Evolutionary conservation across 257 asterid species (phyloP), one percentile per base, ranked within the genome.

Genomic region (Ilex asprella): DNA sequence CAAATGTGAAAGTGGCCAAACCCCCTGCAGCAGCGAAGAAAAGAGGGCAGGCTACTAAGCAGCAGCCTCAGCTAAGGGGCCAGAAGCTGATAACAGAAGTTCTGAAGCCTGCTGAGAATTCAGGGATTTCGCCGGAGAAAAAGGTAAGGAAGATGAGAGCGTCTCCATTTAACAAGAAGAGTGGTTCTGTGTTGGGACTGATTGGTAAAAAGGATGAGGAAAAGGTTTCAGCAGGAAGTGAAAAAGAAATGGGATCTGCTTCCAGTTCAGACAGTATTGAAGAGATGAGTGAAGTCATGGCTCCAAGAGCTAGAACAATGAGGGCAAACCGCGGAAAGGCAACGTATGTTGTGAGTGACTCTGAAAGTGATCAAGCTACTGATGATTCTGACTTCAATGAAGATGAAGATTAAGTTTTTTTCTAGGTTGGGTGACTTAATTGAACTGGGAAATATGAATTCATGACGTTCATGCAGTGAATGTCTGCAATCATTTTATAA

Each of bases 121-220:
- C 61, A 50, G 69, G 62, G 30, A 59, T 64, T 59, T 83, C 99
- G 5, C 99, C 96, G 2, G 97, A 85, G 44, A 90, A 73, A 70
- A 93, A 87, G 68, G 92, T 85, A 61, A 87, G 96, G 79, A 81
- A 79, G 67, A 82, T 82, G 92, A 85, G 99, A 66, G 84, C 73
- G 6, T 93, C 99, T 6, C 97, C 97, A 1, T 93, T 87, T 70
- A 86, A 93, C 89, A 91, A 91, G 87, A 89, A 93, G 67, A 89
- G 97, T 70, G 84, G 95, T 59, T 81, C 97, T 39, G 35, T 84
- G 59, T 56, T 86, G 39, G 91, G 86, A 60, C 78, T 71, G 62
- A 51, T 71, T 15, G 51, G 35, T 10, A n/a, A 53, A 39, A 43
- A 49, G 63, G 21, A 60, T 11, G 88, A 71, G 13, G 79, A 66